Percentiles rank a stretch among this genome's conserved stretches.
These are phyloP conservation scores for Eucalyptus erythrocorys DNA, from an alignment of 345 rosid genomes.

Conservation along the genomic window DNA sequence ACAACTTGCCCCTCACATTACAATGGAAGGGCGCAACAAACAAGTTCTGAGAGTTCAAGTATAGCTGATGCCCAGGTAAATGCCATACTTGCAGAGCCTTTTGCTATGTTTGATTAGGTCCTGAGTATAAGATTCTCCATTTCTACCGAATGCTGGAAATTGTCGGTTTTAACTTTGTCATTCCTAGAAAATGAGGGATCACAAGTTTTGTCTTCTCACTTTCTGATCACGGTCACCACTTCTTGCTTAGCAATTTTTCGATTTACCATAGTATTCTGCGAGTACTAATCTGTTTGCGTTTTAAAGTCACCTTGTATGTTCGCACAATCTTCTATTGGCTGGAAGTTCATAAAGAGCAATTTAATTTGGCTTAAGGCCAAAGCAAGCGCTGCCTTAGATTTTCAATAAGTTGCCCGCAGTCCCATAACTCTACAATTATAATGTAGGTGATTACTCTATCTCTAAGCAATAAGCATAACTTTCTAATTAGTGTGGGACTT, in stretches of 20 bases:
- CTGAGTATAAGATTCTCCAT: neutral
- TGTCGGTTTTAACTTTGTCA: neutral
- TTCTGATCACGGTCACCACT: neutral
- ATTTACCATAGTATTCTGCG: neutral
- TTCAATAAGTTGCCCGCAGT: neutral
- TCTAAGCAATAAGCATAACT: neutral
- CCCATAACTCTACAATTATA: neutral
- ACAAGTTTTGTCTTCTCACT: neutral
- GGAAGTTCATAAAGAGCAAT: neutral
- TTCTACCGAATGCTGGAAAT: neutral
- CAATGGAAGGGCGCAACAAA: too few species aligned
- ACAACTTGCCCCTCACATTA: too few species aligned
- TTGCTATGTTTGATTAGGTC: too few species aligned
- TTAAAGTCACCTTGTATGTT: neutral
- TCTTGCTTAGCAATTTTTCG: neutral
- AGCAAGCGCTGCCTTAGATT: neutral
- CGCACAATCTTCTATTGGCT: neutral
- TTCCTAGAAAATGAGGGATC: neutral
- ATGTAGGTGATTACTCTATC: neutral
- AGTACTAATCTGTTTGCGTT: neutral
- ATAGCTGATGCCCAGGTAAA: too few species aligned
- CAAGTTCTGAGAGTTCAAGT: too few species aligned
- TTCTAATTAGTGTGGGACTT: neutral
- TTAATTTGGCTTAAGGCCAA: neutral
- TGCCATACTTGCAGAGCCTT: too few species aligned